These are phyloP conservation scores for Solioccasus polychromus DNA, from an alignment of 768 basidiomycete genomes.

Conservation along the genomic window DNA sequence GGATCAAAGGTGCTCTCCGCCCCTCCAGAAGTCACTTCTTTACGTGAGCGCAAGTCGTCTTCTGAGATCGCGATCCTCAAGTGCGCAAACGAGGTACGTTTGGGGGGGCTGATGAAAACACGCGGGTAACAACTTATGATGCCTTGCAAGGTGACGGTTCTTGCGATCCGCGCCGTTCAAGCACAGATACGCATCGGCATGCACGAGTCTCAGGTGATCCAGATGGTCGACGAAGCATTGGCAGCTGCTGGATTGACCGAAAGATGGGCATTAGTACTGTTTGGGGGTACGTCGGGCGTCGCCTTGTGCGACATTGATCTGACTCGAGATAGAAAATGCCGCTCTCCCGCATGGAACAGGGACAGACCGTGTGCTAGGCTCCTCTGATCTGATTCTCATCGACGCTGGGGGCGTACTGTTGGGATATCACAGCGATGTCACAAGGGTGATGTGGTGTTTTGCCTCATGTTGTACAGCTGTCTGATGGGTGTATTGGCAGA, in stretches of 20 bases:
- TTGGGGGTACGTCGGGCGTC: conserved; percentile 57
- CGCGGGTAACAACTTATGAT: conserved; percentile 1
- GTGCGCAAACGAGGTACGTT: conserved; percentile 74
- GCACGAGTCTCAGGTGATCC: conserved; percentile 64
- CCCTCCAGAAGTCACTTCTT: conserved; percentile 49
- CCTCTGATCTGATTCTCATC: conserved; percentile 67
- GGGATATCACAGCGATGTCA: conserved; percentile 78
- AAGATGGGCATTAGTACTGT: conserved; percentile 64
- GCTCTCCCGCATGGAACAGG: conserved; percentile 83
- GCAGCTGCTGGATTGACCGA: conserved; percentile 54
- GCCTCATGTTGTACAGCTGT: neutral
- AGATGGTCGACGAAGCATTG: conserved; percentile 57
- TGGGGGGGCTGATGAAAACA: neutral
- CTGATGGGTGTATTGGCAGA: conserved; percentile 36
- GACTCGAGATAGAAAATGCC: conserved; percentile 60
- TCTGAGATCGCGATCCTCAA: conserved; percentile 69
- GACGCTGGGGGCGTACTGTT: conserved; percentile 71
- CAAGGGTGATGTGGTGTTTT: conserved; percentile 51
- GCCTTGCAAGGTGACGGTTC: conserved; percentile 66
- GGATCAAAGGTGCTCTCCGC: conserved; percentile 44
- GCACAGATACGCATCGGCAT: conserved; percentile 66
- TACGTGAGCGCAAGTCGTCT: conserved; percentile 73
- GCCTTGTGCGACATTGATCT: neutral
- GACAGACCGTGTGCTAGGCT: conserved; percentile 56
- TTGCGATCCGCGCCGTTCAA: conserved; percentile 67